Conservation (phyloP, 768 basidiomycete genomes). For the Amanita pseudoporphyria region DNA sequence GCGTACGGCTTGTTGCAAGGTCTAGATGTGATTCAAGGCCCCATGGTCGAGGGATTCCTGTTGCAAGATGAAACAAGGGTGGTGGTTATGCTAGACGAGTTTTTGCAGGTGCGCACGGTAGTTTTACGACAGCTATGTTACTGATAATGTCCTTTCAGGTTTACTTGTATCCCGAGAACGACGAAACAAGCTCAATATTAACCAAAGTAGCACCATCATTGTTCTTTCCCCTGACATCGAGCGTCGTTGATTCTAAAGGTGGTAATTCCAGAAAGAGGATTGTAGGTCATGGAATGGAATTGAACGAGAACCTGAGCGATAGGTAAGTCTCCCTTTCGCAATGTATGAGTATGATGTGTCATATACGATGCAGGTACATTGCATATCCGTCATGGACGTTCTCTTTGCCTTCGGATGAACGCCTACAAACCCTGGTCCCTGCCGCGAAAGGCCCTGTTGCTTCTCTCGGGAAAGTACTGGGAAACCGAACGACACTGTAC, state of each 20-base stretch:
- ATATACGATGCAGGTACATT: slow-evolving; percentile 27
- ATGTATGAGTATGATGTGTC: not conserved
- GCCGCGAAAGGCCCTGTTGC: slow-evolving; percentile 47
- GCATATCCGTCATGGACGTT: slow-evolving; percentile 62
- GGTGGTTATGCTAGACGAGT: slow-evolving; percentile 65
- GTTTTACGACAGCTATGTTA: not conserved
- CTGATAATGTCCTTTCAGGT: slow-evolving; percentile 27
- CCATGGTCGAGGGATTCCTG: slow-evolving; percentile 48
- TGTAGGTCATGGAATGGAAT: slow-evolving; percentile 45
- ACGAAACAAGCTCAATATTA: slow-evolving; percentile 33
- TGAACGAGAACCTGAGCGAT: slow-evolving; percentile 30
- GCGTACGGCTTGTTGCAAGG: slow-evolving; percentile 38
- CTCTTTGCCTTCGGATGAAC: slow-evolving; percentile 45
- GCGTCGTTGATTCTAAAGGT: slow-evolving; percentile 1
- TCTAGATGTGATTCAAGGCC: slow-evolving; percentile 48
- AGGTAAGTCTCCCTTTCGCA: slow-evolving; percentile 3
- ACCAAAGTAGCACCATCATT: slow-evolving; percentile 32
- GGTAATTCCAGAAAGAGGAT: slow-evolving; percentile 32
- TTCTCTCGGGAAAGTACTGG: slow-evolving; percentile 75
- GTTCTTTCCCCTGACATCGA: slow-evolving; percentile 47
- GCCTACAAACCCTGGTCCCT: slow-evolving; percentile 43
- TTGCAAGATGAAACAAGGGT: slow-evolving; percentile 36
- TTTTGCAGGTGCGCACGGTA: slow-evolving; percentile 48
- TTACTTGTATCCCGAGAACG: slow-evolving; percentile 58
- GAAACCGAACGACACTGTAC: slow-evolving; percentile 83